A percentile compares a stretch with the other conserved stretches of the same genome.
These are phyloP conservation scores for Cyclotella sp. DNA, from an alignment of 108 stramenopile species.

Conservation along the genomic window DNA sequence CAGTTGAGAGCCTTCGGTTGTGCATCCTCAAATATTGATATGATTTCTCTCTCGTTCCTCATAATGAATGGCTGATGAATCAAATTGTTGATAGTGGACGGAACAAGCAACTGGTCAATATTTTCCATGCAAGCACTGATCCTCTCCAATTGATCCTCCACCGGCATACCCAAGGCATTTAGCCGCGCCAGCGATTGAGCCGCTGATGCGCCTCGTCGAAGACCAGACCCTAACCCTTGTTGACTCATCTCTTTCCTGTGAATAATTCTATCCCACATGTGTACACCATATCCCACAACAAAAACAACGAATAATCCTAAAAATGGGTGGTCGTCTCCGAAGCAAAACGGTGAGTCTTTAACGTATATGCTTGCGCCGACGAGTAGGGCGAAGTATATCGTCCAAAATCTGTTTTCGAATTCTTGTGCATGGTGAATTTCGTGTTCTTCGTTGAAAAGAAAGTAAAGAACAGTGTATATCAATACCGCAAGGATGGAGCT, in stretches of 20 bases:
- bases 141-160: constrained; percentile 70
- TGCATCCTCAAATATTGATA: constrained; percentile 90
- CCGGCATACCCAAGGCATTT: constrained; percentile 59
- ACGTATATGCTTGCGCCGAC: constrained; percentile 86
- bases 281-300: constrained; percentile 79
- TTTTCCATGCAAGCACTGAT: constrained; percentile 80
- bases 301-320: constrained; percentile 74
- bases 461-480: constrained; percentile 80
- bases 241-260: constrained; percentile 77
- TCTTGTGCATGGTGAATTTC: constrained; percentile 90
- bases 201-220: constrained; percentile 64
- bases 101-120: constrained; percentile 90
- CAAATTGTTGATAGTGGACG: constrained; percentile 92
- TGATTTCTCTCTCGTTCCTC: constrained; percentile 91
- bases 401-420: constrained; percentile 96
- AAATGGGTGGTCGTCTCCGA: constrained; percentile 64
- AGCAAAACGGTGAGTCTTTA: constrained; percentile 82
- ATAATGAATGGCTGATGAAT: constrained; percentile 85
- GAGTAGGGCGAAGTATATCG: constrained; percentile 77
- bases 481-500: constrained; percentile 76
- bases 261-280: constrained; percentile 86
- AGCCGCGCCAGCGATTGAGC: constrained; percentile 58
- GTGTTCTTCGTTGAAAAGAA: constrained; percentile 83
- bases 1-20: constrained; percentile 93
- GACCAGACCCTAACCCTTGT: constrained; percentile 27